These are phyloP conservation scores for Brassica hybrid DNA, from an alignment of 441 rosid genomes.

Conservation along the genomic window DNA sequence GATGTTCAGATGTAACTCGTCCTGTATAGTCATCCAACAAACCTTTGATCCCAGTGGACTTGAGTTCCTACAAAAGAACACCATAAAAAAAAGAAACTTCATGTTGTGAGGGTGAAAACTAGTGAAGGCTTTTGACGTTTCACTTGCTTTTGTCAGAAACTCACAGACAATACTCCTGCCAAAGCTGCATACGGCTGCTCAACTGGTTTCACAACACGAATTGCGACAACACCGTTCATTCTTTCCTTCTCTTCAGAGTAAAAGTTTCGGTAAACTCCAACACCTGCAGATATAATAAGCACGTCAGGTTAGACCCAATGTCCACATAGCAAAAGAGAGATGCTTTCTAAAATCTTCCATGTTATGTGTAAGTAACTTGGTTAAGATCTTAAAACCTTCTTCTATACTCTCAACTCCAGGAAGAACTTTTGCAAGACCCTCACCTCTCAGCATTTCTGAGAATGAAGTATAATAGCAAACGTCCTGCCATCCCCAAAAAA, in stretches of 20 bases:
- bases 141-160: constrained; percentile 37
- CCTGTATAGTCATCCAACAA: constrained; percentile 35
- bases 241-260: constrained; percentile 74
- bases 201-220: constrained; percentile 52
- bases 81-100: not conserved
- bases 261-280: constrained; percentile 67
- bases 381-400: constrained; percentile 56
- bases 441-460: constrained; percentile 68
- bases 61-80: constrained; percentile 30
- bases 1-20: not conserved
- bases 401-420: constrained; percentile 67
- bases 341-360: not conserved
- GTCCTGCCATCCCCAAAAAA: constrained; percentile 49
- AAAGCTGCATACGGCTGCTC: constrained; percentile 65
- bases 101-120: not conserved
- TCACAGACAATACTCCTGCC: constrained; percentile 66
- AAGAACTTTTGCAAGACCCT: constrained; percentile 66
- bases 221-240: constrained; percentile 70
- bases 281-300: constrained; percentile 47
- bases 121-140: not conserved
- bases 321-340: constrained; percentile 9
- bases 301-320: not conserved
- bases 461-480: constrained; percentile 64
- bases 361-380: not conserved
- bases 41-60: constrained; percentile 33